Percentiles rank a stretch among this genome's conserved stretches.
These are phyloP conservation scores for Penicillium cinerascens DNA, from an alignment of 495 filamentous ascomycete species.

Conservation along the genomic window DNA sequence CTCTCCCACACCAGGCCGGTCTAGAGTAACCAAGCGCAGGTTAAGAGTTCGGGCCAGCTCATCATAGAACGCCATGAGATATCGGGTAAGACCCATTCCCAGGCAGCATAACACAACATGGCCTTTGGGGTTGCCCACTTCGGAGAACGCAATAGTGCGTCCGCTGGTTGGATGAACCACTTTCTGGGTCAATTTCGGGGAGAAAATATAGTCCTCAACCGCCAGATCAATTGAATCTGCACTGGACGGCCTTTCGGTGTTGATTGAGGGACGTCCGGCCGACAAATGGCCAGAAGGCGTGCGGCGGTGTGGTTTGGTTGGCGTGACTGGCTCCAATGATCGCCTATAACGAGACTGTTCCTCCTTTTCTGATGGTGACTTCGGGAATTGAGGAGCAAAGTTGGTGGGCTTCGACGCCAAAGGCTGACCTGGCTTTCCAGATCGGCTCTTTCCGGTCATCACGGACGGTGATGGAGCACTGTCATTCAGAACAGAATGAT, in stretches of 20 bases:
- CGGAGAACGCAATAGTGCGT: conserved; percentile 89
- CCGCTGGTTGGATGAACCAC: conserved; percentile 81
- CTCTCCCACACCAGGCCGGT: conserved; percentile 91
- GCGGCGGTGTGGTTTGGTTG: conserved; percentile 39
- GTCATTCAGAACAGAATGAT: conserved; percentile 44
- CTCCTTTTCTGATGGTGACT: conserved; percentile 37
- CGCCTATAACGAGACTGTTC: conserved; percentile 35
- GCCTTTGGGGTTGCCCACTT: conserved; percentile 90
- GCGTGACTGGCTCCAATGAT: conserved; percentile 36
- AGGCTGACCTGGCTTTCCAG: conserved; percentile 38
- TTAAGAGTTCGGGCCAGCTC: conserved; percentile 88
- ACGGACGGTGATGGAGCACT: conserved; percentile 69
- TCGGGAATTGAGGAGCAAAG: conserved; percentile 39
- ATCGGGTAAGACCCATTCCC: conserved; percentile 95
- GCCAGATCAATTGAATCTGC: conserved; percentile 85
- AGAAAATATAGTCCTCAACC: conserved; percentile 79
- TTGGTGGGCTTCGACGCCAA: conserved; percentile 44
- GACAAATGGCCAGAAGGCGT: conserved; percentile 36
- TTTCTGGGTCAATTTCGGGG: conserved; percentile 80
- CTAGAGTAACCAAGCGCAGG: conserved; percentile 86
- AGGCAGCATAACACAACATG: conserved; percentile 95
- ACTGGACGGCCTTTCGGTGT: conserved; percentile 60
- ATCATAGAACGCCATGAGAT: conserved; percentile 96
- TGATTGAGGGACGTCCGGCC: conserved; percentile 26
- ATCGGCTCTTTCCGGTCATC: conserved; percentile 50